Evolutionary conservation across 768 basidiomycete species (phyloP).

Genomic region (Mycena rebaudengoi): DNA sequence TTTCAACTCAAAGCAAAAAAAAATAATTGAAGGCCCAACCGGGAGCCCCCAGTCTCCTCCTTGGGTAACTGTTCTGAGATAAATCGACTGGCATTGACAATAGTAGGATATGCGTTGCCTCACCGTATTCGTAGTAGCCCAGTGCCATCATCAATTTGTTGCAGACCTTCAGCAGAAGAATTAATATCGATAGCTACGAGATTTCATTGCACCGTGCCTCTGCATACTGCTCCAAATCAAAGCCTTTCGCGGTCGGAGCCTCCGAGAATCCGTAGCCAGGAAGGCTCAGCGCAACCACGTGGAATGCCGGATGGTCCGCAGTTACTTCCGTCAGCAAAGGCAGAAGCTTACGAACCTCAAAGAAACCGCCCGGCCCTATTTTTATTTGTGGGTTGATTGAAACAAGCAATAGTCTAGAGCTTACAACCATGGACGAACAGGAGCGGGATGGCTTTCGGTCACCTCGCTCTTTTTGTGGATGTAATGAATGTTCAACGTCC

Average conservation of each 20-base stretch:
- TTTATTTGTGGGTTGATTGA: not conserved
- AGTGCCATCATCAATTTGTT: not conserved
- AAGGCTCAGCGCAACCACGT: conserved; percentile 66
- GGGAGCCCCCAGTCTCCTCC: not conserved
- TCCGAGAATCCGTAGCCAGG: conserved; percentile 72
- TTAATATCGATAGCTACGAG: too few species aligned
- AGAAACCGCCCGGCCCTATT: conserved; percentile 68
- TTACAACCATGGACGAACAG: conserved; percentile 68
- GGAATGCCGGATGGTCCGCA: conserved; percentile 59
- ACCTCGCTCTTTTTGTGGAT: conserved; percentile 59
- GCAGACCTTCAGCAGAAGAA: too few species aligned
- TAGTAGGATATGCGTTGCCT: not conserved
- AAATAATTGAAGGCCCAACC: too few species aligned
- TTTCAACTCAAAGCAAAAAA: not conserved
- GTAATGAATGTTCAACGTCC: conserved; percentile 58
- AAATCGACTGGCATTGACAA: not conserved
- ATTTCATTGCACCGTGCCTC: too few species aligned
- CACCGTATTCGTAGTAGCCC: conserved; percentile 14
- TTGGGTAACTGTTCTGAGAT: not conserved
- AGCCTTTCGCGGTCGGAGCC: conserved; percentile 60
- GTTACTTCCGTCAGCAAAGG: conserved; percentile 54
- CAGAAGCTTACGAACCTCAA: conserved; percentile 64
- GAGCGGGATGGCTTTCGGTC: conserved; percentile 58
- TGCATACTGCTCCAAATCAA: conserved; percentile 53
- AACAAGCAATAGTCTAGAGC: conserved; percentile 20